Evolutionary conservation across 2,329 filamentous ascomycete species (phyloP).

Genomic region (Venturia nashicola): DNA sequence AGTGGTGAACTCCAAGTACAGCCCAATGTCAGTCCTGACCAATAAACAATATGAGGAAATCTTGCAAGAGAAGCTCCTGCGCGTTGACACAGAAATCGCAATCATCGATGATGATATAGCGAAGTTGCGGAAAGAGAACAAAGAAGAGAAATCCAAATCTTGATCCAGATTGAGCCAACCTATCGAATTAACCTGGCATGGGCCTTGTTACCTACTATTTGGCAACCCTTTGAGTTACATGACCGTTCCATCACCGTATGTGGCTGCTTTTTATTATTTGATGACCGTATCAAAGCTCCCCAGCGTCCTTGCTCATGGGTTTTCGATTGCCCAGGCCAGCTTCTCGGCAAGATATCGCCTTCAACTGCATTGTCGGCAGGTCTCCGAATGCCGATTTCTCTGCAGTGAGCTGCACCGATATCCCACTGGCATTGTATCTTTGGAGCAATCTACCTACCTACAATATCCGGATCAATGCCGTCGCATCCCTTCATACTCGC

Average conservation of each 20-base stretch:
- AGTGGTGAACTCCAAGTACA: constrained; percentile 52
- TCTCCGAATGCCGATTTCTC: background rate
- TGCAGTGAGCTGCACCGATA: background rate
- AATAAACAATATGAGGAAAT: constrained; percentile 63
- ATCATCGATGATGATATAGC: constrained; percentile 65
- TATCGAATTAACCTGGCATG: background rate
- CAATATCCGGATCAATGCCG: too few species aligned
- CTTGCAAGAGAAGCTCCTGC: constrained; percentile 58
- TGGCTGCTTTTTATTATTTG: background rate
- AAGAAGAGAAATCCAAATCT: background rate
- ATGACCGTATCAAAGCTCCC: background rate
- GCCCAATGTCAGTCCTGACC: constrained; percentile 55
- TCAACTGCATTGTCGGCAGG: background rate
- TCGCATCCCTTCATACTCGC: too few species aligned
- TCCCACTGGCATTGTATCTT: background rate
- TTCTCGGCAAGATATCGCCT: background rate
- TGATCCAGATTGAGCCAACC: too few species aligned
- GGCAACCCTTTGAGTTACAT: background rate
- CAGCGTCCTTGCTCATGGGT: background rate
- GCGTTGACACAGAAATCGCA: constrained; percentile 64
- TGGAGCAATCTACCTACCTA: too few species aligned
- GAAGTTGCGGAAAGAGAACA: constrained; percentile 25
- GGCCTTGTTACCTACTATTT: background rate
- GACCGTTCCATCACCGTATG: constrained; percentile 1
- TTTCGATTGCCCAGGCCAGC: background rate